Base-by-base conservation (phyloP, 805 yeast species). In the Blastobotrys muscicola region DNA sequence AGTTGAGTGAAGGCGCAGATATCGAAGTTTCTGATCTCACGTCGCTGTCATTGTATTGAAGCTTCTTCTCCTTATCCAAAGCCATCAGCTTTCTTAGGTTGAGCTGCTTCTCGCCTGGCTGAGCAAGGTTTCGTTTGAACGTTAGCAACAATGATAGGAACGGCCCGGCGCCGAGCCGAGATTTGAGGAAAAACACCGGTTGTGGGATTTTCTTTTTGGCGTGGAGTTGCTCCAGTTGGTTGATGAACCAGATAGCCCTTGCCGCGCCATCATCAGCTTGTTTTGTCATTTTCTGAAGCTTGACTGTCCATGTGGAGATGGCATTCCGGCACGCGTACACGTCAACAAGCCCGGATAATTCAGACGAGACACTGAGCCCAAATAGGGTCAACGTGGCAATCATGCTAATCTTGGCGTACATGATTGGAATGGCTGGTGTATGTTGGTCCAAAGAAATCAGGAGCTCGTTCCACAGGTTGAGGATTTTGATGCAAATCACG, bases 151-250 rank as follows among this genome's bases (percentile, higher is more conserved):
- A 23, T 33, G 49, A 45, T 44, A 48, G 39, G 33, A 46, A 48
- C 9, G 45, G 48, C 20, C 48, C 45, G 4, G 48, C 44, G 2
- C 50, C 51, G 11, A 48, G 36, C 23, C 50, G 44, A 8, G 36
- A 38, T 15, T 46, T 34, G 20, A 48, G 43, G 26, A 12, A 8
- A 37, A 48, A 48, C 4, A 48, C 42, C 16, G 48, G 50, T 13
- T 29, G 16, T 10, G 16, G 16, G 16, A 47, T 13, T 9, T 15
- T 11, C 14, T 43, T 34, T 23, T 16, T 13, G 9, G 33, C 14
- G 15, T 41, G 42, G 43, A 46, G 41, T 26, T 29, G 8, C 12
- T 47, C 48, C 3, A 46, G 34, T 3, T 43, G 45, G 16, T 41
- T 43, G 9, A 48, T 13, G 9, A 48, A 14, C 13, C 10, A 8